These are phyloP conservation scores for Andalucia godoyi DNA, from an alignment of 78 protist species.

Conservation along the genomic window DNA sequence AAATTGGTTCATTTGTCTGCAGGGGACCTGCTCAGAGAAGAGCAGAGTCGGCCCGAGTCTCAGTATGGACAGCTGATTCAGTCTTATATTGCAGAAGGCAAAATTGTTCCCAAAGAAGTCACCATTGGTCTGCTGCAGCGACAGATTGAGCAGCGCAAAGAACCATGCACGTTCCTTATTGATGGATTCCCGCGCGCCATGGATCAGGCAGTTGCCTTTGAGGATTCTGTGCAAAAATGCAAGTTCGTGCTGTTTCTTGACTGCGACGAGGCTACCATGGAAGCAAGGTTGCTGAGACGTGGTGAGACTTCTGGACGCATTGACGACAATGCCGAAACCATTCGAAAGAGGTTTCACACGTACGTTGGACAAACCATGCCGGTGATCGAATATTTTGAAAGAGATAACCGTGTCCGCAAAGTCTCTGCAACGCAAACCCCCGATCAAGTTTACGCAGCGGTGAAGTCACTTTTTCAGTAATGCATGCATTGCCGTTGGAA, in stretches of 20 bases:
- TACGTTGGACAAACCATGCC: constrained; percentile 29
- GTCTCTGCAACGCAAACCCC: constrained; percentile 10
- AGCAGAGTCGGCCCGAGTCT: background rate
- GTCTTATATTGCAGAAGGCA: background rate
- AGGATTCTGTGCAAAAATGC: background rate
- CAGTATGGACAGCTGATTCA: constrained; percentile 13
- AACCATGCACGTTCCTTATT: constrained; percentile 19
- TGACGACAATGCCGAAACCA: constrained; percentile 61
- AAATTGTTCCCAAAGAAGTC: constrained; percentile 24
- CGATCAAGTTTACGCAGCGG: constrained; percentile 33
- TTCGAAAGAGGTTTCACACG: constrained; percentile 27
- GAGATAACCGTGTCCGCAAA: constrained; percentile 5
- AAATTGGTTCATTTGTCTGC: constrained; percentile 13
- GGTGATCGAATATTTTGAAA: constrained; percentile 27
- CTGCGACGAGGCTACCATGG: constrained; percentile 30
- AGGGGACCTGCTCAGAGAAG: constrained; percentile 42
- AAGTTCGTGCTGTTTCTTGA: constrained; percentile 45
- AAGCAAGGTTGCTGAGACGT: constrained; percentile 24
- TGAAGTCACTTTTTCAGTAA: no score
- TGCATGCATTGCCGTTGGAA: no score
- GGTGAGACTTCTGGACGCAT: constrained; percentile 37
- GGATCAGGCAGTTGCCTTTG: constrained; percentile 18
- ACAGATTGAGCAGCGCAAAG: background rate
- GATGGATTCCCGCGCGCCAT: constrained; percentile 63
- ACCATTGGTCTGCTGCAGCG: background rate